Evolutionary conservation across 257 asterid species (phyloP).

Genomic region (Capsicum pubescens): DNA sequence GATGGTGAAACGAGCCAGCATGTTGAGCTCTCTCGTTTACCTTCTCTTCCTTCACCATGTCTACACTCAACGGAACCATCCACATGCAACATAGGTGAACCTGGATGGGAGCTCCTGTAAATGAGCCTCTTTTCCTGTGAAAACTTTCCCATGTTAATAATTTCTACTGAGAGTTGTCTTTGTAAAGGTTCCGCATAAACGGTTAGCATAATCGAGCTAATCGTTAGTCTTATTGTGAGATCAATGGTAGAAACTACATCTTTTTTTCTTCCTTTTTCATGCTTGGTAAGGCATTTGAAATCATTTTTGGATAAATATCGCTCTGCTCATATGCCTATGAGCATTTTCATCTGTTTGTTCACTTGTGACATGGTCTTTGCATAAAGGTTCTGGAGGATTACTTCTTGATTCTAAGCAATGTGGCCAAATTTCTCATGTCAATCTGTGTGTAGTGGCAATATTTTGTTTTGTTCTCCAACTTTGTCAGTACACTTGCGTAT

Average conservation of each 20-base stretch:
- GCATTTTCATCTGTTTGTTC: neutral
- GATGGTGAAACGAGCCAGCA: slow-evolving; percentile 49
- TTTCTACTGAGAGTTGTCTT: slow-evolving; percentile 9
- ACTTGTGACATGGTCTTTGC: slow-evolving; percentile 16
- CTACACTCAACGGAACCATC: slow-evolving; percentile 32
- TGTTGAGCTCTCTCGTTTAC: slow-evolving; percentile 34
- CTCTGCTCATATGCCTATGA: neutral
- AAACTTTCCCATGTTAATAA: slow-evolving; percentile 16
- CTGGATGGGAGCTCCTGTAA: slow-evolving; percentile 79
- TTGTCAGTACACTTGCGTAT: neutral
- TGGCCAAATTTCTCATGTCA: slow-evolving; percentile 82
- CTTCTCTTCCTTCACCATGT: slow-evolving; percentile 35
- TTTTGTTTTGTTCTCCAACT: neutral
- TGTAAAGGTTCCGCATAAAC: neutral
- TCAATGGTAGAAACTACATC: slow-evolving; percentile 2
- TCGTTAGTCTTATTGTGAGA: neutral
- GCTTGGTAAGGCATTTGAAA: neutral
- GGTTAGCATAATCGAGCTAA: neutral
- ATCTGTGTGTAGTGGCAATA: slow-evolving; percentile 65
- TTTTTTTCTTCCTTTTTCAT: neutral
- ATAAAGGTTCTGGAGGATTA: slow-evolving; percentile 37
- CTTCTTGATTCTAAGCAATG: slow-evolving; percentile 65
- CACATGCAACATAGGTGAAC: slow-evolving; percentile 43
- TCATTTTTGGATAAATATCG: neutral
- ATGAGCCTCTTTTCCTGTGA: slow-evolving; percentile 18